Conservation (phyloP, 192 early-diverging fungal species). For the Geranomyces michiganensis region DNA sequence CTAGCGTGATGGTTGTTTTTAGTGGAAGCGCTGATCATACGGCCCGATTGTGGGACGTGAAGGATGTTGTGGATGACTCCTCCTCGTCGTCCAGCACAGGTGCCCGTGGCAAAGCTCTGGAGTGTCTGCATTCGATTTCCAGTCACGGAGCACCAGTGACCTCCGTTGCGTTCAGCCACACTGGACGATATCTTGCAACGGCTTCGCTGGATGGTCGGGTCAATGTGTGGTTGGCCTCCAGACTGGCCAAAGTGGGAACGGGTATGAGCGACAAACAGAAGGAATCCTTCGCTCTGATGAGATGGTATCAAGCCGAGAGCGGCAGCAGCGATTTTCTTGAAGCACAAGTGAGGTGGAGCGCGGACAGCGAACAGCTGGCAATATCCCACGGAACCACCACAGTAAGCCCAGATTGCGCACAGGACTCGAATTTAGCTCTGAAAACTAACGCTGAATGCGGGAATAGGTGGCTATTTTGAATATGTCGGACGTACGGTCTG, state of each 20-base stretch:
- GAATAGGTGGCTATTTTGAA: too few species aligned
- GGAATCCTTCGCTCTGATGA: neutral
- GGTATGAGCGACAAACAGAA: constrained; percentile 1
- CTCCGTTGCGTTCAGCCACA: constrained; percentile 75
- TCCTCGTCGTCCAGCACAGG: too few species aligned
- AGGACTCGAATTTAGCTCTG: too few species aligned
- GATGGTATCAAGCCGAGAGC: neutral
- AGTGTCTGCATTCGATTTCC: constrained; percentile 69
- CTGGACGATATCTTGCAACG: constrained; percentile 72
- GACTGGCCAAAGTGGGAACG: constrained; percentile 18
- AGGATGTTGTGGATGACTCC: neutral
- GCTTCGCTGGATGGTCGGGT: constrained; percentile 79
- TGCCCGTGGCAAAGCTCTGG: constrained; percentile 43
- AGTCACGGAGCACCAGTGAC: constrained; percentile 73
- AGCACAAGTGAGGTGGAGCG: constrained; percentile 1
- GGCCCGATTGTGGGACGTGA: constrained; percentile 84
- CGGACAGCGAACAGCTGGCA: constrained; percentile 12
- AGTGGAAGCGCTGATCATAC: constrained; percentile 78
- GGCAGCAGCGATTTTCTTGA: constrained; percentile 1
- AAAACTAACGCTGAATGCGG: too few species aligned
- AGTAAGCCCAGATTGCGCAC: neutral
- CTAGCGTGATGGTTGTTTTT: too few species aligned
- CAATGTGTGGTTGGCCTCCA: constrained; percentile 65
- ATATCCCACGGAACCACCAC: neutral
- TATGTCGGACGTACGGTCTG: too few species aligned